phyloP scores from a whole-genome alignment of 306 rosid genomes.

The Cicer bijugum region DNA sequence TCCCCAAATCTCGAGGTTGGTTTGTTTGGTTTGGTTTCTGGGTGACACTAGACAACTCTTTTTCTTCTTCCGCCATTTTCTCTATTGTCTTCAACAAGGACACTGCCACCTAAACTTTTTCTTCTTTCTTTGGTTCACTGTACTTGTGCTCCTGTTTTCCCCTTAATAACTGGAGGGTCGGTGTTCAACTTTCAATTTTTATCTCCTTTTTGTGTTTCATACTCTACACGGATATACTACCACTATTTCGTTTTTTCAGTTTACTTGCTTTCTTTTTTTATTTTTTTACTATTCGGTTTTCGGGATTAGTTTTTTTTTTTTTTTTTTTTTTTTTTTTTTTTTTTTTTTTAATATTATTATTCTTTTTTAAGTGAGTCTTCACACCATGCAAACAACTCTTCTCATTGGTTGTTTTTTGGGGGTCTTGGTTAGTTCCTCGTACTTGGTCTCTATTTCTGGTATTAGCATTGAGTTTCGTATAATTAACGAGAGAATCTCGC shows the following conservation, averaged over 20 bases:
- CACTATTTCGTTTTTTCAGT: background rate
- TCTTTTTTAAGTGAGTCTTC: conserved; percentile 35
- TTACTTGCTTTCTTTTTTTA: conserved; percentile 42
- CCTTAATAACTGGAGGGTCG: conserved; percentile 58
- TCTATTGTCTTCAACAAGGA: conserved; percentile 40
- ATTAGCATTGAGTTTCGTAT: conserved; percentile 45
- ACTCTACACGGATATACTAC: conserved; percentile 47
- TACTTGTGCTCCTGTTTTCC: conserved; percentile 33
- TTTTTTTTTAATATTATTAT: conserved; percentile 19
- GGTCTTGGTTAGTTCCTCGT: conserved; percentile 56
- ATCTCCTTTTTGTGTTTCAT: conserved; percentile 43
- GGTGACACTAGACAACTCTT: conserved; percentile 39
- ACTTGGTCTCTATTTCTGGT: conserved; percentile 47
- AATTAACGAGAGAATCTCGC: conserved; percentile 54
- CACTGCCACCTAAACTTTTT: background rate
- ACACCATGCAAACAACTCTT: conserved; percentile 52
- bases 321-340: conserved; percentile 26
- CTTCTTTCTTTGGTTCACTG: conserved; percentile 51
- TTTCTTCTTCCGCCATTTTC: conserved; percentile 72
- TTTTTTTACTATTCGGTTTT: conserved; percentile 38
- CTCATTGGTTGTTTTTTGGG: conserved; percentile 52
- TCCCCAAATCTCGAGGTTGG: conserved; percentile 43
- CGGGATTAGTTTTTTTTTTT: conserved; percentile 36
- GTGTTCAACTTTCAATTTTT: conserved; percentile 57
- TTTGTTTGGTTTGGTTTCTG: conserved; percentile 21